phyloP scores from a whole-genome alignment of 2,329 filamentous ascomycete species.

The Colletotrichum sp. region DNA sequence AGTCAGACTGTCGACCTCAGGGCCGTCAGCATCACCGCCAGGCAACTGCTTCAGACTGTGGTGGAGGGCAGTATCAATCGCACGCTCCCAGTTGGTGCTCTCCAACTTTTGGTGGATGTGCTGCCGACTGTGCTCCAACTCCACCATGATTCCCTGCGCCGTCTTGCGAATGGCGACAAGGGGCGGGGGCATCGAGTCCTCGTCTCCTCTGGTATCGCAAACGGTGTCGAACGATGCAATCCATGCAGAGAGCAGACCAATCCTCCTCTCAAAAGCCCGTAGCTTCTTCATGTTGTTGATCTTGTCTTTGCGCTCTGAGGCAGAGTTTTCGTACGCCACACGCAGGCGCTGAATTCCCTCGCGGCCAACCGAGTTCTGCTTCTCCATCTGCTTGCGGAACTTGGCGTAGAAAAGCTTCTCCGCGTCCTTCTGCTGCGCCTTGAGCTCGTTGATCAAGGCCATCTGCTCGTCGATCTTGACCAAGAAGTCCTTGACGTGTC shows the following conservation, averaged over 20 bases:
- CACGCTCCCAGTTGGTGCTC: slow-evolving; percentile 84
- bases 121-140: slow-evolving; percentile 88
- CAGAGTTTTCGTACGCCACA: slow-evolving; percentile 81
- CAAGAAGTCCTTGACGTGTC: slow-evolving; percentile 98
- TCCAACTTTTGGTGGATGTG: slow-evolving; percentile 87
- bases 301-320: slow-evolving; percentile 79
- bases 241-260: slow-evolving; percentile 88
- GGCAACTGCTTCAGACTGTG: slow-evolving; percentile 82
- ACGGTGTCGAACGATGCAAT: slow-evolving; percentile 88
- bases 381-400: slow-evolving; percentile 89
- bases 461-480: slow-evolving; percentile 99
- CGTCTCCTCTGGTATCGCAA: slow-evolving; percentile 73
- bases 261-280: slow-evolving; percentile 82
- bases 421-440: slow-evolving; percentile 88
- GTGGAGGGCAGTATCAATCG: slow-evolving; percentile 85
- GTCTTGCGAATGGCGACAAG: slow-evolving; percentile 82
- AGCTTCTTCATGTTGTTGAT: slow-evolving; percentile 81
- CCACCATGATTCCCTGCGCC: slow-evolving; percentile 84
- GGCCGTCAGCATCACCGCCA: slow-evolving; percentile 69
- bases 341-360: slow-evolving; percentile 85
- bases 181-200: slow-evolving; percentile 70
- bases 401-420: slow-evolving; percentile 84
- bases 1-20: slow-evolving; percentile 74
- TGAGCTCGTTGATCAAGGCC: slow-evolving; percentile 93
- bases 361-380: slow-evolving; percentile 74